Evolutionary conservation across 139 green algal genomes (phyloP).

Genomic region (Chlamydomonas sp.): DNA sequence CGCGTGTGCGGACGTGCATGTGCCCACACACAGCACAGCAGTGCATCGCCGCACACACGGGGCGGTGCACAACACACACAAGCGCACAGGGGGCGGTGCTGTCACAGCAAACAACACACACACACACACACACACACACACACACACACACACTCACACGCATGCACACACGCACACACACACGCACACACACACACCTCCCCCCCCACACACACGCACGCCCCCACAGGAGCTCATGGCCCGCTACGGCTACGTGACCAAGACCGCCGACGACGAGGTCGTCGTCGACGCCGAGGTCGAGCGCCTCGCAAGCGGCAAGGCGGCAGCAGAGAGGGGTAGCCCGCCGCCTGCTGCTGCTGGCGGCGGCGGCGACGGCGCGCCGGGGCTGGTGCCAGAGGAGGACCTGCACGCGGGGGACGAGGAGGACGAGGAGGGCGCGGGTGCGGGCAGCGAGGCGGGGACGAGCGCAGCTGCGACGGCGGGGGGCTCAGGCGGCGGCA

Average conservation of each 20-base stretch:
- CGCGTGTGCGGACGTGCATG: not conserved
- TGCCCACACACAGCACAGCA: not conserved
- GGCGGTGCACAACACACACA: not conserved
- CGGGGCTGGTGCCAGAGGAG: too few relatives aligned
- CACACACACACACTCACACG: not conserved
- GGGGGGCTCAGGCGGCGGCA: too few relatives aligned
- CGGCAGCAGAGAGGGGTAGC: too few relatives aligned
- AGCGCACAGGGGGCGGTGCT: constrained; percentile 30
- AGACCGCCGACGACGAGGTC: constrained; percentile 20
- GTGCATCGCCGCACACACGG: not conserved
- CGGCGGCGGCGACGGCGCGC: too few relatives aligned
- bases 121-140: constrained; percentile 5
- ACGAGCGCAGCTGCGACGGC: too few relatives aligned
- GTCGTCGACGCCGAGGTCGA: too few relatives aligned
- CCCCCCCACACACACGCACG: too few relatives aligned
- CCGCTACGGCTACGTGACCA: constrained; percentile 40
- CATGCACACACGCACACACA: not conserved
- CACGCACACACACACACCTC: not conserved
- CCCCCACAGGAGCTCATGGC: too few relatives aligned
- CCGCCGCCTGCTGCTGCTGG: too few relatives aligned
- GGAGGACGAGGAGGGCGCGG: constrained; percentile 22
- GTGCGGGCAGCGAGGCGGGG: constrained; percentile 5
- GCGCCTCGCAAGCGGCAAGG: constrained; percentile 5
- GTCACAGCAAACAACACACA: too few relatives aligned
- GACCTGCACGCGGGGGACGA: constrained; percentile 25